Conservation (phyloP, 169 alveolate species). For the Plasmodium blacklocki region DNA sequence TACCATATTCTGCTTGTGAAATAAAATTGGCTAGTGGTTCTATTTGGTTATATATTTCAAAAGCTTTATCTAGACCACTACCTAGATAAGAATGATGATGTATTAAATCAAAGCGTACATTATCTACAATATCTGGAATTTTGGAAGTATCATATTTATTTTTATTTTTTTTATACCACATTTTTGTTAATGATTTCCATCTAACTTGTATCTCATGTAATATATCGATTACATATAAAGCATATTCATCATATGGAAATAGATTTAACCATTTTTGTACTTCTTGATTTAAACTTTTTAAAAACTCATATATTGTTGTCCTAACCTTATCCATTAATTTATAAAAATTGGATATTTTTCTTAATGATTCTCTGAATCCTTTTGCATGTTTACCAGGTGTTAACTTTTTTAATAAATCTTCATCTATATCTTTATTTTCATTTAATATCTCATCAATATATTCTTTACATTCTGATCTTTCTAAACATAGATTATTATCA, state of each 20-base stretch:
- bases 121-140: conserved; percentile 90
- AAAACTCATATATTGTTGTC: conserved; percentile 78
- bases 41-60: conserved; percentile 81
- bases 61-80: conserved; percentile 82
- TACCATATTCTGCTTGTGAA: conserved; percentile 89
- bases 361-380: conserved; percentile 70
- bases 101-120: conserved; percentile 88
- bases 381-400: conserved; percentile 59
- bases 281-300: conserved; percentile 80
- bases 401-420: conserved; percentile 70
- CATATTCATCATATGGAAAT: conserved; percentile 84
- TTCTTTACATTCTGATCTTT: conserved; percentile 80
- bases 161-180: conserved; percentile 76
- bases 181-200: conserved; percentile 79
- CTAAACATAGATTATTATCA: conserved; percentile 79
- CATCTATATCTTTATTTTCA: conserved; percentile 52
- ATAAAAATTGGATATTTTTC: conserved; percentile 52
- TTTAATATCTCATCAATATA: conserved; percentile 45
- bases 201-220: conserved; percentile 78
- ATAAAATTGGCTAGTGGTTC: conserved; percentile 82
- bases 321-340: conserved; percentile 64
- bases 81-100: conserved; percentile 88
- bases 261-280: conserved; percentile 83
- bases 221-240: conserved; percentile 80
- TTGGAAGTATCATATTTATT: conserved; percentile 86